Evolutionary conservation across 257 asterid species (phyloP).

Genomic region (Nicotiana benthamiana): DNA sequence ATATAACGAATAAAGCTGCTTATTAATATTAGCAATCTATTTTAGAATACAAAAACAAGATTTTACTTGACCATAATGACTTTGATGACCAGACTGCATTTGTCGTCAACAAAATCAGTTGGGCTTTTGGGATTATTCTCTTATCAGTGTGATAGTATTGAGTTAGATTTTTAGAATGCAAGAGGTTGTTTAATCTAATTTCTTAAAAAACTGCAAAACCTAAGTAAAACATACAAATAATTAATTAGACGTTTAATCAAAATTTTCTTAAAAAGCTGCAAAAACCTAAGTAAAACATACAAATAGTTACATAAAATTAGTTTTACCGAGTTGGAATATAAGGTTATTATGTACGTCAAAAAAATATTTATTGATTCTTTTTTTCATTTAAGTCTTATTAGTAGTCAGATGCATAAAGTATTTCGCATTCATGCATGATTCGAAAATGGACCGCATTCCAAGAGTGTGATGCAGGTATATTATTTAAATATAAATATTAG

Average conservation of each 20-base stretch:
- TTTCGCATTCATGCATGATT: too few species aligned
- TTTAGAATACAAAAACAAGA: neutral
- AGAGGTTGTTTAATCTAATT: neutral
- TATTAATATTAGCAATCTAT: neutral
- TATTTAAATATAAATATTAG: too few species aligned
- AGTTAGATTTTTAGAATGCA: neutral
- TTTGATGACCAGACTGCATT: neutral
- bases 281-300: neutral
- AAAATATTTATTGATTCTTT: too few species aligned
- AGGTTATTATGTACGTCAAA: neutral
- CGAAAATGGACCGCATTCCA: too few species aligned
- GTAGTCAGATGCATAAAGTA: too few species aligned
- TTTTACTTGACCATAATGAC: neutral
- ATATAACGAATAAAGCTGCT: neutral
- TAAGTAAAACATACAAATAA: too few species aligned
- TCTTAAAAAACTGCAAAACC: neutral
- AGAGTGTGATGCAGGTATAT: too few species aligned
- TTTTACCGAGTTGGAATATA: neutral
- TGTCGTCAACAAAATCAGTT: neutral
- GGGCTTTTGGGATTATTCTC: neutral
- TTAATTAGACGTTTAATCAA: neutral
- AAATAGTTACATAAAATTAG: neutral
- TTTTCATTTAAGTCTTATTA: too few species aligned
- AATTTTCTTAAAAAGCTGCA: neutral
- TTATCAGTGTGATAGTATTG: neutral